Evolutionary conservation across 73 alveolate genomes (phyloP), one percentile per base, ranked within the genome.

Genomic region (Blepharisma japonicum): DNA sequence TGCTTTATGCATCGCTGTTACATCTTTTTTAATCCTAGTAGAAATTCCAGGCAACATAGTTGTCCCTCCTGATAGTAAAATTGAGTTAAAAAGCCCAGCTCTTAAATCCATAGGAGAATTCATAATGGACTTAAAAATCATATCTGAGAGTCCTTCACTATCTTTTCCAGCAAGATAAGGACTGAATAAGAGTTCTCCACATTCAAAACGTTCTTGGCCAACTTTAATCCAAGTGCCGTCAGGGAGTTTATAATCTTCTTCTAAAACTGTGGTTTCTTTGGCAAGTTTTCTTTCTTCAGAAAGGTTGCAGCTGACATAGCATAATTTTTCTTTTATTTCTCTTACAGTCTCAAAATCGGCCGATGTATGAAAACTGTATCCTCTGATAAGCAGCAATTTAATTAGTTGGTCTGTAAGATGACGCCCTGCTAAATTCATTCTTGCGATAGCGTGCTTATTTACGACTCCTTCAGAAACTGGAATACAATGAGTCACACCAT

Each of bases 31-130:
- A 8, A 96, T 82, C 85, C 99, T 89, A 6, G 96, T 77, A 23
- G 98, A 92, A 85, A 89, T 90, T 25, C 99, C 99, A 45, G 99
- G 99, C 87, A 91, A 91, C 98, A 96, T 94, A 8, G 99, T 96
- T 2, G 98, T 87, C 46, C 98, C 99, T 25, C 99, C 99, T 55
- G 98, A 56, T 8, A 93, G 77, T 2, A 88, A 77, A 20, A 93
- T 90, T 21, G 83, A 85, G 6, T 66, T 38, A 71, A 81, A 85
- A 27, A 93, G 68, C 7, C 70, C 76, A 14, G 61, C 55, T 66
- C 95, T 81, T 77, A 95, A 76, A 85, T 91, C 98, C 68, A 92
- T 72, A n/a, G 97, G 97, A 45, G 94, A 83, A 68, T 83, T 88
- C 83, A 79, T 68, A 53, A 96, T 94, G 14, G 97, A 53, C 46